phyloP scores from a whole-genome alignment of 306 rosid species.

The Lathyrus oleraceus region DNA sequence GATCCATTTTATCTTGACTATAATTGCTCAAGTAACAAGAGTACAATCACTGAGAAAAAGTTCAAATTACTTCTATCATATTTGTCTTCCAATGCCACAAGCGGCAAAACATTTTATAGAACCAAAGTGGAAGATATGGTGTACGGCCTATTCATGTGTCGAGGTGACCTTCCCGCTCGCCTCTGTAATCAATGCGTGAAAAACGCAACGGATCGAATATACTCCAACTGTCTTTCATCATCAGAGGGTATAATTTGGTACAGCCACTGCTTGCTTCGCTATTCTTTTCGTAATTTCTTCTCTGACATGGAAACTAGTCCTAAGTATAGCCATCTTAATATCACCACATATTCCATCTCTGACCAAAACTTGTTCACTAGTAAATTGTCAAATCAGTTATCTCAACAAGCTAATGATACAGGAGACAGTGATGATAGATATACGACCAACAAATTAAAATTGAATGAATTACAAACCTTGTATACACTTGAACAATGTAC shows the following conservation, averaged over 20 bases:
- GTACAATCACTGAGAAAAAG: background rate
- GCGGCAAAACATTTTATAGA: too few relatives aligned
- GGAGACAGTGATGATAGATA: background rate
- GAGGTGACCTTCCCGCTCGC: background rate
- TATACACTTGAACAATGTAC: conserved; percentile 12
- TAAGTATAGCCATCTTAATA: background rate
- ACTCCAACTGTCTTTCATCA: background rate
- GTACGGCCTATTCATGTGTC: conserved; percentile 27
- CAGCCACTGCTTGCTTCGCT: conserved; percentile 23
- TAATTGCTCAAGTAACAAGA: background rate
- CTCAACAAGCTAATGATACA: background rate
- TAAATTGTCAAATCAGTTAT: background rate
- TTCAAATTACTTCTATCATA: conserved; percentile 14
- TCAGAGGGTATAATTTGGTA: conserved; percentile 13
- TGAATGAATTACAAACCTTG: background rate
- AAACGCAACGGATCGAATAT: background rate
- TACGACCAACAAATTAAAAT: background rate
- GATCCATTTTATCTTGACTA: background rate
- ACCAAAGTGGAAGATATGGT: background rate
- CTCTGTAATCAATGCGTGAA: background rate
- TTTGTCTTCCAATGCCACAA: conserved; percentile 19
- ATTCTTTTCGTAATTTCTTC: background rate
- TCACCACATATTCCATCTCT: background rate
- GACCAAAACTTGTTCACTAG: background rate
- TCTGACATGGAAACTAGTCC: background rate